Percentiles rank a stretch among this genome's conserved stretches.
Conservation (phyloP, 2,329 filamentous ascomycete species). For the Graphilbum ipis-grandicollis region DNA sequence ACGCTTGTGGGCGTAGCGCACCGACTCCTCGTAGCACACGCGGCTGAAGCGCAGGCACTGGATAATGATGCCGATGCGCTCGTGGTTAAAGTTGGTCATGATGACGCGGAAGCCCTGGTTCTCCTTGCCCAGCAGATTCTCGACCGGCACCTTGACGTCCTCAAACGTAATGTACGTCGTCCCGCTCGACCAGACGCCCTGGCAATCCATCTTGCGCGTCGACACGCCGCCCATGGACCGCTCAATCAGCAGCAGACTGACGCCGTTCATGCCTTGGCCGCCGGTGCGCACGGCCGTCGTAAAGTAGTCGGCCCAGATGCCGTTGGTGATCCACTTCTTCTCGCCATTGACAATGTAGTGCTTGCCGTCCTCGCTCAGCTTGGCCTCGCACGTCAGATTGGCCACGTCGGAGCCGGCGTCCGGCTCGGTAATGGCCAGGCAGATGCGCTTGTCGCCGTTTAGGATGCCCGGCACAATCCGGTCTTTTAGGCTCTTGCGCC, state of each 20-base stretch:
- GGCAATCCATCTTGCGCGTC: slow-evolving; percentile 94
- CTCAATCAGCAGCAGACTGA: slow-evolving; percentile 85
- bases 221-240: slow-evolving; percentile 67
- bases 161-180: slow-evolving; percentile 98
- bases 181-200: slow-evolving; percentile 88
- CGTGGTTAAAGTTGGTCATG: slow-evolving; percentile 99
- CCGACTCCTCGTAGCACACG: slow-evolving; percentile 89
- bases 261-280: slow-evolving; percentile 76
- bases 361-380: slow-evolving; percentile 87
- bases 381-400: slow-evolving; percentile 88
- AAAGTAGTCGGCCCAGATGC: slow-evolving; percentile 94
- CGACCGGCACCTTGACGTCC: slow-evolving; percentile 98
- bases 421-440: slow-evolving; percentile 90
- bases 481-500: slow-evolving; percentile 67
- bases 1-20: slow-evolving; percentile 96
- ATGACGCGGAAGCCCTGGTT: slow-evolving; percentile 83
- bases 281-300: slow-evolving; percentile 90
- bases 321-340: slow-evolving; percentile 99
- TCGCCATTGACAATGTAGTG: slow-evolving; percentile 99
- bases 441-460: slow-evolving; percentile 89
- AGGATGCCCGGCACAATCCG: slow-evolving; percentile 80
- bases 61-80: slow-evolving; percentile 96
- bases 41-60: slow-evolving; percentile 90
- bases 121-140: slow-evolving; percentile 94
- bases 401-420: slow-evolving; percentile 92